These are phyloP conservation scores for Botrytis cinerea DNA, from an alignment of 2,329 filamentous ascomycete genomes.

Conservation along the genomic window DNA sequence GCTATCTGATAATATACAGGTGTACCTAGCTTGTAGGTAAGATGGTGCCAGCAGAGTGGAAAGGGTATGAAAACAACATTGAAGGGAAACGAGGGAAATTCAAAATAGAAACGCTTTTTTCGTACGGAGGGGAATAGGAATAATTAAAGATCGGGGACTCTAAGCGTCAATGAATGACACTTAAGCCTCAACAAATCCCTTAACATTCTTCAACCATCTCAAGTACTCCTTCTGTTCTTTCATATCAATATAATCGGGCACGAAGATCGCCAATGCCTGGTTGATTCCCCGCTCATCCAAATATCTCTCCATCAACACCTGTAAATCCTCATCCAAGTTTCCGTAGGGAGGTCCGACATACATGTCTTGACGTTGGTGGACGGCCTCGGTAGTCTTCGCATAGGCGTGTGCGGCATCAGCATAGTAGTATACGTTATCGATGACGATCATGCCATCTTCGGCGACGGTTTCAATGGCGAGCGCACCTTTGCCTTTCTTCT, in stretches of 20 bases:
- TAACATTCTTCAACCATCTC: constrained; percentile 83
- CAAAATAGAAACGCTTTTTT: constrained; percentile 20
- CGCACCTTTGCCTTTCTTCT: constrained; percentile 83
- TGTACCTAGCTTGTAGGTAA: neutral
- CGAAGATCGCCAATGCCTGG: constrained; percentile 81
- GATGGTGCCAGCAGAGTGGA: constrained; percentile 12
- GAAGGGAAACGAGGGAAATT: constrained; percentile 25
- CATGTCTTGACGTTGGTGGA: constrained; percentile 72
- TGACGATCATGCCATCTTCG: constrained; percentile 80
- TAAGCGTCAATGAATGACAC: constrained; percentile 8
- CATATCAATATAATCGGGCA: constrained; percentile 93
- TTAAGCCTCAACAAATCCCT: constrained; percentile 77
- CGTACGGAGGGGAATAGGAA: neutral
- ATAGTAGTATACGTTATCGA: constrained; percentile 92
- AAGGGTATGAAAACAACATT: constrained; percentile 32
- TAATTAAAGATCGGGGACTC: neutral
- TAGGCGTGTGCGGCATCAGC: constrained; percentile 75
- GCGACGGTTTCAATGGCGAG: constrained; percentile 84
- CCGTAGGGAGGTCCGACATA: constrained; percentile 92
- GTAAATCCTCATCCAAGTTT: constrained; percentile 94
- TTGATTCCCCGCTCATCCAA: constrained; percentile 93
- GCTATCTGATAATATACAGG: constrained; percentile 21
- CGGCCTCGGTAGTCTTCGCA: constrained; percentile 71
- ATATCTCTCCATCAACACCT: constrained; percentile 88
- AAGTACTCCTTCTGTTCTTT: constrained; percentile 99